Base-by-base conservation (phyloP, 345 rosid species). In the Citrus medica region DNA sequence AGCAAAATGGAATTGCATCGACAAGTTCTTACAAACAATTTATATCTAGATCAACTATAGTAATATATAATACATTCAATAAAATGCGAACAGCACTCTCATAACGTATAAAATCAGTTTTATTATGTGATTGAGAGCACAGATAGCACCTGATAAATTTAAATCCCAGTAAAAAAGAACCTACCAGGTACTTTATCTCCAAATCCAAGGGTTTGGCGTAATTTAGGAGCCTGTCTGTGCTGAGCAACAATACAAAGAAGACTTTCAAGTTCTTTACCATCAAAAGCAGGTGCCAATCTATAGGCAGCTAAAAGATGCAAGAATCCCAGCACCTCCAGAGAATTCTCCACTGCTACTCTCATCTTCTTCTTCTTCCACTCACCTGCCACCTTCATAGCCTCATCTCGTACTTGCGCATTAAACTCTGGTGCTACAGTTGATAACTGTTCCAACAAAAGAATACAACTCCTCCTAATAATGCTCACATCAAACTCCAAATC, bases 201-300 rank as follows among this genome's bases (percentile, higher is more conserved):
- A 63, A 86, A 58, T 27, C 85, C 90, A 64, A 86, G 86, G 42
- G 6, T 64, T 55, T 51, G 83, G 53, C 84, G 74, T 37, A 84
- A 33, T 14, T 77, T 75, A 12, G 56, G 83, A 67, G 89, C 73
- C 76, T 74, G 86, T 46, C 77, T 71, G 33, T 66, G 55, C 37
- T 78, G 69, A 73, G 79, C 74, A 32, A 81, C 74, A 56, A 74
- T 65, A 61, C 55, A 74, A 69, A 90, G 62, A 25, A 82, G 75
- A 37, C 61, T 22, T n/a, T 79, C 70, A 58, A 85, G 77, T 62
- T 86, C 85, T 61, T 80, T 78, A 14, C 76, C 61, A 27, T 78
- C 66, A 71, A 84, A 84, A 53, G 17, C 61, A 66, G 82, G 27
- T 6, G 51, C 5, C 51, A 46, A 46, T 46, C 17, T 46, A 46